Conservation (phyloP, 352 stramenopile species). For the Globisporangium alternatum region DNA sequence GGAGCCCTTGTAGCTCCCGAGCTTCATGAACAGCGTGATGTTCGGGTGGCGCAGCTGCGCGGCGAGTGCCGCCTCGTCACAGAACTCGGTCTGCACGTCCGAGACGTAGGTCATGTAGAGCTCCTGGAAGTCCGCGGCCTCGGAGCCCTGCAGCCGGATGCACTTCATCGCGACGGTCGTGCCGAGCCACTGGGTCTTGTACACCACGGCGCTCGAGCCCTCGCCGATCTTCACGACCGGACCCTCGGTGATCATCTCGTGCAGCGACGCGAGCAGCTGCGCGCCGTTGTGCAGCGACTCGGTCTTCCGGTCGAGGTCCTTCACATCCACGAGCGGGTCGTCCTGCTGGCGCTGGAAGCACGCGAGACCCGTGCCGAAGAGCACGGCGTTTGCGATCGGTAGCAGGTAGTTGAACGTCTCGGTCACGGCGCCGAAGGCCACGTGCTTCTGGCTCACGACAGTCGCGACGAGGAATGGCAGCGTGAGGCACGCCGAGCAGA, state of each 20-base stretch:
- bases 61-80: constrained; percentile 61
- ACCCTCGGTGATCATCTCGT: constrained; percentile 61
- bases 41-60: constrained; percentile 67
- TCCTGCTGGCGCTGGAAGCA: constrained; percentile 27
- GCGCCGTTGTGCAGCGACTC: constrained; percentile 18
- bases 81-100: constrained; percentile 58
- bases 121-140: constrained; percentile 36
- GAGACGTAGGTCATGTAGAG: constrained; percentile 70
- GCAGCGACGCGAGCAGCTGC: constrained; percentile 19
- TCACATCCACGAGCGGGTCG: constrained; percentile 10
- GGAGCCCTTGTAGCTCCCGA: constrained; percentile 56
- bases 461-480: constrained; percentile 51
- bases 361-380: constrained; percentile 63
- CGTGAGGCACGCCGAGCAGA: constrained; percentile 45
- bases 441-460: constrained; percentile 22
- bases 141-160: constrained; percentile 44
- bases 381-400: constrained; percentile 54
- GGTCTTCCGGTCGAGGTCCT: constrained; percentile 13
- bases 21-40: constrained; percentile 75
- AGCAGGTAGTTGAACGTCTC: constrained; percentile 61
- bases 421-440: constrained; percentile 36
- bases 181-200: constrained; percentile 67
- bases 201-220: constrained; percentile 62
- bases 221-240: constrained; percentile 66
- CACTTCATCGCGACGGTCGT: constrained; percentile 78